phyloP scores from a whole-genome alignment of 257 asterid genomes.

The Solanum habrochaites region DNA sequence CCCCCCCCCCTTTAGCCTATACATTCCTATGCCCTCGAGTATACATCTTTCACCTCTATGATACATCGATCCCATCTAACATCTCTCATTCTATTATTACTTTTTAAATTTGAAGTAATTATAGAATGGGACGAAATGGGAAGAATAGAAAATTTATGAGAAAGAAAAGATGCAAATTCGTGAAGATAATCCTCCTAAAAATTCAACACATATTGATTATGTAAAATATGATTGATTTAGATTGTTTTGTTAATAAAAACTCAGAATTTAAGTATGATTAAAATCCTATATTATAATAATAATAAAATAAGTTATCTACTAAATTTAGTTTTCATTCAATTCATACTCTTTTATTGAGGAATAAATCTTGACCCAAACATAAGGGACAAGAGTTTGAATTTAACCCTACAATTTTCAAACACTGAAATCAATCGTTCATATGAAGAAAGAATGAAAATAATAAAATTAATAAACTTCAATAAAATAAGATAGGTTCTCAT shows the following conservation, averaged over 20 bases:
- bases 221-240: background rate
- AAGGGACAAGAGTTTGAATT: background rate
- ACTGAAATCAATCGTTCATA: too few relatives aligned
- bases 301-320: background rate
- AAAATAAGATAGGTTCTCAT: background rate
- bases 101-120: too few relatives aligned
- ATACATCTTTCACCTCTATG: background rate
- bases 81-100: too few relatives aligned
- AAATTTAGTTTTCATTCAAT: too few relatives aligned
- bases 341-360: background rate
- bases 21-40: background rate
- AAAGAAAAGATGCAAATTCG: background rate
- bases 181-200: background rate
- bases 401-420: too few relatives aligned
- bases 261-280: background rate
- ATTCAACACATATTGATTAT: background rate
- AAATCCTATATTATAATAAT: background rate
- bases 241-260: background rate
- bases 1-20: background rate
- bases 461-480: too few relatives aligned
- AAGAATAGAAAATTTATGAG: background rate
- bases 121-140: background rate
- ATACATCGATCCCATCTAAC: background rate
- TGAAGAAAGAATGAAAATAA: background rate
- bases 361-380: background rate